These are phyloP conservation scores for Entomortierella lignicola DNA, from an alignment of 192 early-diverging fungal genomes.

Conservation along the genomic window DNA sequence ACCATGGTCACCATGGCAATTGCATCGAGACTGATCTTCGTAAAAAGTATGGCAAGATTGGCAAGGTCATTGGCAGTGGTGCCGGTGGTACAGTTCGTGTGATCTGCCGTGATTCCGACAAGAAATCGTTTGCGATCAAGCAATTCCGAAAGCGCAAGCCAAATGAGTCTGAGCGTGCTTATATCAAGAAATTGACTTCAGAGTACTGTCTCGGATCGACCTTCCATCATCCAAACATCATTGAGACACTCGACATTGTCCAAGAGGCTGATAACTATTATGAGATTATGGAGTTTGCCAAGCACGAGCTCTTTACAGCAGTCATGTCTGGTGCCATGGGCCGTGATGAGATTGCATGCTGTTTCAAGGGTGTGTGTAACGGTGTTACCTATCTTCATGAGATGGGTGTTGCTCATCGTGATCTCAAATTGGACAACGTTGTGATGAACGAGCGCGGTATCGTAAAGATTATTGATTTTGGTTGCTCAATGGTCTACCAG, in stretches of 20 bases:
- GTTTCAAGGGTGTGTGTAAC: constrained; percentile 84
- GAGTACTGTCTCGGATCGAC: constrained; percentile 88
- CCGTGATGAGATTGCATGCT: constrained; percentile 85
- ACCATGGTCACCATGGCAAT: constrained; percentile 18
- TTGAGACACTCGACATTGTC: constrained; percentile 82
- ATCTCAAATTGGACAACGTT: constrained; percentile 93
- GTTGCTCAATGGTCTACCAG: constrained; percentile 89
- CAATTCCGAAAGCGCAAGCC: constrained; percentile 78
- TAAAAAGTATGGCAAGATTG: constrained; percentile 68
- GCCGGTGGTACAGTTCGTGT: constrained; percentile 78
- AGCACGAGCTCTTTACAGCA: constrained; percentile 86
- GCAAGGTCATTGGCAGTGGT: constrained; percentile 72
- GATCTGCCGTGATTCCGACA: constrained; percentile 66
- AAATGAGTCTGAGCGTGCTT: constrained; percentile 77
- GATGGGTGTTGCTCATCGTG: constrained; percentile 93
- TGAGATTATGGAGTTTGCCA: constrained; percentile 93
- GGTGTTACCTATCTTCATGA: constrained; percentile 91
- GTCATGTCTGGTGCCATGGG: constrained; percentile 82
- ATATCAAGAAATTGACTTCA: constrained; percentile 84
- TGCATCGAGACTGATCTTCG: constrained; percentile 29
- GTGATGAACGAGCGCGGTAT: constrained; percentile 78
- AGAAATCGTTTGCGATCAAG: constrained; percentile 78
- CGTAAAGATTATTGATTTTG: constrained; percentile 97
- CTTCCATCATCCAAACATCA: constrained; percentile 80
- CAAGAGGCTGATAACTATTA: constrained; percentile 73